These are phyloP conservation scores for Jamesozyma rosinii DNA, from an alignment of 805 yeast species.

Conservation along the genomic window DNA sequence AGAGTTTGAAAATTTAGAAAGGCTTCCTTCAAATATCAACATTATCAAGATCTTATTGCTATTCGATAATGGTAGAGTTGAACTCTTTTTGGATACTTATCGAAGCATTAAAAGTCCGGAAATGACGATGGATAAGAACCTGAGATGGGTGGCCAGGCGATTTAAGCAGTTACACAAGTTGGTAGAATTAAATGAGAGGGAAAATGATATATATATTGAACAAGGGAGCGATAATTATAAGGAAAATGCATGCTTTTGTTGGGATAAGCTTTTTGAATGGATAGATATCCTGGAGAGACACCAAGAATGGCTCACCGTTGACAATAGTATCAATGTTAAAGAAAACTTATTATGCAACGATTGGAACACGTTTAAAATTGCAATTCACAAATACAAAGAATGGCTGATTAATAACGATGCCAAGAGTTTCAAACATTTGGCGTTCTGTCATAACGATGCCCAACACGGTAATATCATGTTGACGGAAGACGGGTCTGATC, in stretches of 20 bases:
- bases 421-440: conserved; percentile 29
- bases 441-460: conserved; percentile 88
- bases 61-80: conserved; percentile 82
- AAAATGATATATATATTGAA: conserved; percentile 46
- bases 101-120: conserved; percentile 59
- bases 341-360: conserved; percentile 32
- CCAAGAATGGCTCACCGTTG: conserved; percentile 26
- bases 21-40: conserved; percentile 45
- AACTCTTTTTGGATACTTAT: conserved; percentile 76
- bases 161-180: conserved; percentile 85
- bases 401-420: conserved; percentile 40
- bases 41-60: conserved; percentile 56
- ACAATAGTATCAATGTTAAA: conserved; percentile 16
- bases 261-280: conserved; percentile 70
- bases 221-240: background rate
- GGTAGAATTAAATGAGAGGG: conserved; percentile 48
- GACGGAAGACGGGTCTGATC: conserved; percentile 30
- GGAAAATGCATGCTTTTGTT: conserved; percentile 30
- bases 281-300: conserved; percentile 32
- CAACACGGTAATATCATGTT: conserved; percentile 86
- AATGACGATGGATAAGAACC: conserved; percentile 56
- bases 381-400: conserved; percentile 41
- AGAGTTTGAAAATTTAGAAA: conserved; percentile 59
- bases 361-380: conserved; percentile 40
- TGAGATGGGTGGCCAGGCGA: conserved; percentile 76